A percentile compares a stretch with the other conserved stretches of the same genome.
Conservation (phyloP, 2,329 filamentous ascomycete genomes). For the Aspergillus sp. region DNA sequence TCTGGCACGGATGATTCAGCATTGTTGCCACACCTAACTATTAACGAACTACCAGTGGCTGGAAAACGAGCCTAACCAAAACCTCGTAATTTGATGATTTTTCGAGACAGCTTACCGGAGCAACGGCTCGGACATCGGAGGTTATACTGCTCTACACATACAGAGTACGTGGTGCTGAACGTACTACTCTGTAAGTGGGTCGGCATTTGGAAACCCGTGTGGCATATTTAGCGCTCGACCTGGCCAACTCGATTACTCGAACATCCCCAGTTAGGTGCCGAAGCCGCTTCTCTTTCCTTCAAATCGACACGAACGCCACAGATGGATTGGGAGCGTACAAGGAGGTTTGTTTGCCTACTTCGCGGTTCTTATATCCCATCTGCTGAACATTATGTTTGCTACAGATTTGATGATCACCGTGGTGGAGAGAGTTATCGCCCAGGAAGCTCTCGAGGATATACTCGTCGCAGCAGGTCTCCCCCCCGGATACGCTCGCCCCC, state of each 20-base stretch:
- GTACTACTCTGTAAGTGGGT: background rate
- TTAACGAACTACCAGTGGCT: background rate
- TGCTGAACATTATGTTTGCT: background rate
- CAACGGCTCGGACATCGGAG: background rate
- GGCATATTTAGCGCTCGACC: too few species aligned
- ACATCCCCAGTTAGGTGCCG: too few species aligned
- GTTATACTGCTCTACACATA: too few species aligned
- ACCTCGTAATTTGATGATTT: too few species aligned
- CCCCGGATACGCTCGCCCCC: conserved; percentile 37
- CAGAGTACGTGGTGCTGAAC: too few species aligned
- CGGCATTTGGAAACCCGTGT: too few species aligned
- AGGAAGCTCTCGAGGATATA: conserved; percentile 35
- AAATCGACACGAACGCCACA: background rate
- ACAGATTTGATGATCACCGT: conserved; percentile 41
- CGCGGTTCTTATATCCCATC: background rate
- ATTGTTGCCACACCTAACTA: background rate
- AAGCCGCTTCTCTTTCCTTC: too few species aligned
- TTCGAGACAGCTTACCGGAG: background rate
- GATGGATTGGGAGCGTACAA: conserved; percentile 44
- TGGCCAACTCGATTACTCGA: too few species aligned
- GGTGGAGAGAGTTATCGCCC: conserved; percentile 47
- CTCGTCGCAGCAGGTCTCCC: conserved; percentile 37
- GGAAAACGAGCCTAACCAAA: background rate
- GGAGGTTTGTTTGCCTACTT: conserved; percentile 35
- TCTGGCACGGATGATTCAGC: background rate